Conservation (phyloP, 2,329 filamentous ascomycete genomes). For the Aureobasidium melanogenum region DNA sequence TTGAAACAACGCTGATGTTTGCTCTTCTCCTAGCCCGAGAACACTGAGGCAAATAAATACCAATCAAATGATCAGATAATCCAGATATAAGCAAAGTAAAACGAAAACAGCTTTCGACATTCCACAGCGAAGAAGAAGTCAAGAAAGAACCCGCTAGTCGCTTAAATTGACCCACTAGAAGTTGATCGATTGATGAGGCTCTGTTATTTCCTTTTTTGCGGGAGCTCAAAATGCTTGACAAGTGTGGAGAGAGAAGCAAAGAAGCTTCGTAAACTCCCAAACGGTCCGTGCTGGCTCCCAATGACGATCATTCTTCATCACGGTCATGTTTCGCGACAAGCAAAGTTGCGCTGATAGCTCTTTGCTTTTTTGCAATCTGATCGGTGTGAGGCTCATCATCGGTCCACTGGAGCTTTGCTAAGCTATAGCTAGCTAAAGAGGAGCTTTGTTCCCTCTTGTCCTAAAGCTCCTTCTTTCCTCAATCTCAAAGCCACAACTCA, state of each 20-base stretch:
- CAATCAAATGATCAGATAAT: not conserved
- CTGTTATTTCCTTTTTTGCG: not conserved
- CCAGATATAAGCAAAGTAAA: not conserved
- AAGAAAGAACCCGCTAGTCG: not conserved
- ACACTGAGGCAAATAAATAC: too few species aligned
- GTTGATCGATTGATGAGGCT: not conserved
- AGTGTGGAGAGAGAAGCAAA: not conserved
- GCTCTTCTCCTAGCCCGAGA: not conserved
- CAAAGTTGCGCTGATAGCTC: not conserved
- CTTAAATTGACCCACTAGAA: not conserved
- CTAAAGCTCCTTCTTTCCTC: not conserved
- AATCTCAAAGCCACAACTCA: not conserved
- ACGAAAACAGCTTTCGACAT: not conserved
- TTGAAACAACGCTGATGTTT: not conserved
- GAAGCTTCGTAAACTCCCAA: too few species aligned
- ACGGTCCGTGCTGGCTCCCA: not conserved
- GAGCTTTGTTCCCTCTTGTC: not conserved
- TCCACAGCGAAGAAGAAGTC: not conserved
- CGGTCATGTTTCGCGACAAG: not conserved
- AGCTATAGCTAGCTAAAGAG: not conserved
- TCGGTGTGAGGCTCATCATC: not conserved
- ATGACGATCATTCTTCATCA: conserved; percentile 7
- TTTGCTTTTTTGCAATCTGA: conserved; percentile 2
- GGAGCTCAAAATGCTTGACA: not conserved
- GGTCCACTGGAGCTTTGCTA: not conserved